A percentile compares a stretch with the other conserved stretches of the same genome.
Evolutionary conservation across 139 green algal genomes (phyloP).

Genomic region (Chlamydomonas sp.): DNA sequence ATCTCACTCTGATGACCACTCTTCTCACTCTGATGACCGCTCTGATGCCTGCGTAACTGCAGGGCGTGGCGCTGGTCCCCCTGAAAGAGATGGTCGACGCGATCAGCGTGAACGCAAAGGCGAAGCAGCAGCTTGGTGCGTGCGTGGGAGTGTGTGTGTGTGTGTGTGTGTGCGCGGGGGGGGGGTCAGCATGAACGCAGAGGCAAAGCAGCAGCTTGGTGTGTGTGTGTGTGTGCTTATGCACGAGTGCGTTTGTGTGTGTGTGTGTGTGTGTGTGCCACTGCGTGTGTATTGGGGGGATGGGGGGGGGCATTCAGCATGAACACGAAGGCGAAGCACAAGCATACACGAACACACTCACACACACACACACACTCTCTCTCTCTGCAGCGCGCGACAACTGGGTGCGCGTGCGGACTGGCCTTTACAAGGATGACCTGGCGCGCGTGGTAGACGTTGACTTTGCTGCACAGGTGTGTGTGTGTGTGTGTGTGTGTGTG

Average conservation of each 20-base stretch:
- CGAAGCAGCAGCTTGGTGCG: conserved; percentile 36
- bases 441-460: conserved; percentile 83
- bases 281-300: neutral
- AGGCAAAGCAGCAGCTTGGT: too few relatives aligned
- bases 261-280: neutral
- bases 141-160: neutral
- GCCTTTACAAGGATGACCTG: conserved; percentile 91
- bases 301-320: neutral
- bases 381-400: conserved; percentile 39
- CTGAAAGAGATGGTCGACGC: conserved; percentile 88
- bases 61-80: conserved; percentile 68
- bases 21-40: too few relatives aligned
- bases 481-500: too few relatives aligned
- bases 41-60: neutral
- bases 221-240: too few relatives aligned
- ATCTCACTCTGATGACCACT: too few relatives aligned
- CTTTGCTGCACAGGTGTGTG: conserved; percentile 34
- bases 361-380: too few relatives aligned
- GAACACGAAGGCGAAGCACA: too few relatives aligned
- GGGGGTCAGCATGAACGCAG: too few relatives aligned
- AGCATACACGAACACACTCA: too few relatives aligned
- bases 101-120: conserved; percentile 61
- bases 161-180: too few relatives aligned
- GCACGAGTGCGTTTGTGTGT: too few relatives aligned
- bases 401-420: conserved; percentile 76